A percentile compares a stretch with the other conserved stretches of the same genome.
Conservation (phyloP, 139 green algal genomes). For the Asterochloris sp. region DNA sequence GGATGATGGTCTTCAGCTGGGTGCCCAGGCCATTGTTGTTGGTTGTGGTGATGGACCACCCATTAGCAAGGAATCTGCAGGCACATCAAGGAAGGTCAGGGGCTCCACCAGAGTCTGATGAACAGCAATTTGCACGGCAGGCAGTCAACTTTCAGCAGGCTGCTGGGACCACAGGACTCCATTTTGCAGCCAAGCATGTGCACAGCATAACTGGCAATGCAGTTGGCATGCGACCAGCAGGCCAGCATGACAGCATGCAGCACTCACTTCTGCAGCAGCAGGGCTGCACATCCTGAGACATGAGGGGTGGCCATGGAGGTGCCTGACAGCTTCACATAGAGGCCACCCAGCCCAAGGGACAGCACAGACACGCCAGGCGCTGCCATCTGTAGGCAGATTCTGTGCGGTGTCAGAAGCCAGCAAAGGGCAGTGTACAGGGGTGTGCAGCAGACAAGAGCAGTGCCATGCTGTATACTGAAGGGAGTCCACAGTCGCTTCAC, state of each 20-base stretch:
- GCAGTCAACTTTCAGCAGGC: background rate
- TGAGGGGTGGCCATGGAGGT: constrained; percentile 37
- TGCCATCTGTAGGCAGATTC: no score
- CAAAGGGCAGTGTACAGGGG: no score
- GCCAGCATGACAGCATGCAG: background rate
- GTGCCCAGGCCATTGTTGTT: background rate
- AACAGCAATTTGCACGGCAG: background rate
- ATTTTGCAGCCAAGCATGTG: background rate
- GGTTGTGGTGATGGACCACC: constrained; percentile 8
- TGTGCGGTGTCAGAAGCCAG: no score
- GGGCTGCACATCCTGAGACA: constrained; percentile 23
- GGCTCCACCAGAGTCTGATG: no score
- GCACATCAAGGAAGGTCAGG: no score
- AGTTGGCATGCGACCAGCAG: background rate
- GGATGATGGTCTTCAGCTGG: constrained; percentile 4
- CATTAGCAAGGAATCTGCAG: constrained; percentile 15
- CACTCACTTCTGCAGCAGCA: constrained; percentile 24
- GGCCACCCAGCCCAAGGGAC: constrained; percentile 5
- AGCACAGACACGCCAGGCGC: constrained; percentile 12
- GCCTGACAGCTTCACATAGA: constrained; percentile 18
- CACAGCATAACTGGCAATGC: background rate
- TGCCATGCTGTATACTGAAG: no score
- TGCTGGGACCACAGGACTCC: background rate
- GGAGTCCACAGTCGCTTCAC: no score
- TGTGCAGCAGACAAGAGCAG: no score